A percentile compares a stretch with the other conserved stretches of the same genome.
These are phyloP conservation scores for Triticum monococcum DNA, from an alignment of 176 grass and related monocot genomes.

Conservation along the genomic window DNA sequence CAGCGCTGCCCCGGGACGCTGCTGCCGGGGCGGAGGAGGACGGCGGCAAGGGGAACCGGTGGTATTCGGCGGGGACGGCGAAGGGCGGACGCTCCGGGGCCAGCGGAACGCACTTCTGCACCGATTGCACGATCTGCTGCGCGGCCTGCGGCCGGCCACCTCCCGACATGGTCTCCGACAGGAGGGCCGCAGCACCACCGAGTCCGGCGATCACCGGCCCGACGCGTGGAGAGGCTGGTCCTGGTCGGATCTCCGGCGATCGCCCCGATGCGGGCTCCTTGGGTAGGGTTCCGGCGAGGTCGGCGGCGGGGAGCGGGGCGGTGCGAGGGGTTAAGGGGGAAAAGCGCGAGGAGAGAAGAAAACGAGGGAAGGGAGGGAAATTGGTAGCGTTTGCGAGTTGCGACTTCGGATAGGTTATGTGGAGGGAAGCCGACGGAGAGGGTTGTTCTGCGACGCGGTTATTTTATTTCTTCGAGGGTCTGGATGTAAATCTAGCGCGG, in stretches of 20 bases:
- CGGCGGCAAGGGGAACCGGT: constrained; percentile 35
- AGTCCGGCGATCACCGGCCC: constrained; percentile 8
- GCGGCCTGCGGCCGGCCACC: constrained; percentile 33
- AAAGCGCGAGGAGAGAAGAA: constrained; percentile 45
- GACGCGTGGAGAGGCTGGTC: background rate
- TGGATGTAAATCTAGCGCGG: background rate
- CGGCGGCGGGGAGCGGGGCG: constrained; percentile 17
- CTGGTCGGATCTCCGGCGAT: constrained; percentile 15
- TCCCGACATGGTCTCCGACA: constrained; percentile 53
- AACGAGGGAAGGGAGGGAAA: constrained; percentile 55
- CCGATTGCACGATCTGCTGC: constrained; percentile 56
- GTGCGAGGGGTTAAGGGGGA: constrained; percentile 30
- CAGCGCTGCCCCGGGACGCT: background rate
- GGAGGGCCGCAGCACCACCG: background rate
- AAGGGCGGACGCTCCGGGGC: constrained; percentile 22
- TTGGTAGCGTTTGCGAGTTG: constrained; percentile 36
- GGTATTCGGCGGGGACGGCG: constrained; percentile 45
- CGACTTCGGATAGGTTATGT: constrained; percentile 27
- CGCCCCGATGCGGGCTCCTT: background rate
- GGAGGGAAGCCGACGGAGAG: constrained; percentile 38
- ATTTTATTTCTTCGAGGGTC: background rate
- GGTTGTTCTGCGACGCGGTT: background rate
- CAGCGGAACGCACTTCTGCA: constrained; percentile 36
- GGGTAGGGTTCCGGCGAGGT: constrained; percentile 37
- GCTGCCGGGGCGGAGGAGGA: background rate